Percentiles rank a stretch among this genome's conserved stretches.
These are phyloP conservation scores for Dichomitus squalens DNA, from an alignment of 1,284 basidiomycete genomes.

Conservation along the genomic window DNA sequence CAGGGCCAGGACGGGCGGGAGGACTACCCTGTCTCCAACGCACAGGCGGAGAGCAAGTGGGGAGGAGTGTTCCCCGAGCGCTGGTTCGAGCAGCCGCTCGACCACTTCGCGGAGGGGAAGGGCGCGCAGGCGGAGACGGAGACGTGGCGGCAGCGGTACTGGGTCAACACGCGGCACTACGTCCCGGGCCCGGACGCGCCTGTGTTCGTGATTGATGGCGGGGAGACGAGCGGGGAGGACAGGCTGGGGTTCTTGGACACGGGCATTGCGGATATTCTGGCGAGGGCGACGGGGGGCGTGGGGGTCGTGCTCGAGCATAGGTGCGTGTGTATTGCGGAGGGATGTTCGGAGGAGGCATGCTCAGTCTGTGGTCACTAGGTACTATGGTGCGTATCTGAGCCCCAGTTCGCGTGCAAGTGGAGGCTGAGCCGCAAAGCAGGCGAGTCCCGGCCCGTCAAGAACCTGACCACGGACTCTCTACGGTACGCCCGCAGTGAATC, in stretches of 20 bases:
- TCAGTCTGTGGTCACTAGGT: constrained; percentile 63
- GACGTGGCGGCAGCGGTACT: constrained; percentile 80
- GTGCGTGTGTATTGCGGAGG: constrained; percentile 11
- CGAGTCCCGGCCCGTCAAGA: constrained; percentile 75
- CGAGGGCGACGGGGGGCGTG: constrained; percentile 81
- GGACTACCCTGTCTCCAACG: not conserved
- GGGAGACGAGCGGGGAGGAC: constrained; percentile 80
- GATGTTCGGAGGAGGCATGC: too few relatives aligned
- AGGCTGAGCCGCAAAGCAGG: constrained; percentile 47
- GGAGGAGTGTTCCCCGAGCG: constrained; percentile 53
- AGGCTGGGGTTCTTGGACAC: constrained; percentile 75
- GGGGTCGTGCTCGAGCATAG: constrained; percentile 93
- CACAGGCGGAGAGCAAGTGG: constrained; percentile 4
- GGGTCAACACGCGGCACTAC: constrained; percentile 88
- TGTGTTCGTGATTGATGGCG: constrained; percentile 82
- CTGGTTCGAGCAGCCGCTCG: constrained; percentile 84
- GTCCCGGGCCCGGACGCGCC: constrained; percentile 70
- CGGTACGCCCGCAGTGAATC: constrained; percentile 40
- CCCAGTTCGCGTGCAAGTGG: not conserved
- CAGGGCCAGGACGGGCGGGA: not conserved
- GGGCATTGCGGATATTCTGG: constrained; percentile 86
- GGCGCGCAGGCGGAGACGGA: too few relatives aligned
- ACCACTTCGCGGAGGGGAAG: constrained; percentile 63
- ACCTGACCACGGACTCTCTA: constrained; percentile 81
- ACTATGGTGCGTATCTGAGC: constrained; percentile 12